Conservation (phyloP, 176 grass and related monocot species). For the Carex kokanica region DNA sequence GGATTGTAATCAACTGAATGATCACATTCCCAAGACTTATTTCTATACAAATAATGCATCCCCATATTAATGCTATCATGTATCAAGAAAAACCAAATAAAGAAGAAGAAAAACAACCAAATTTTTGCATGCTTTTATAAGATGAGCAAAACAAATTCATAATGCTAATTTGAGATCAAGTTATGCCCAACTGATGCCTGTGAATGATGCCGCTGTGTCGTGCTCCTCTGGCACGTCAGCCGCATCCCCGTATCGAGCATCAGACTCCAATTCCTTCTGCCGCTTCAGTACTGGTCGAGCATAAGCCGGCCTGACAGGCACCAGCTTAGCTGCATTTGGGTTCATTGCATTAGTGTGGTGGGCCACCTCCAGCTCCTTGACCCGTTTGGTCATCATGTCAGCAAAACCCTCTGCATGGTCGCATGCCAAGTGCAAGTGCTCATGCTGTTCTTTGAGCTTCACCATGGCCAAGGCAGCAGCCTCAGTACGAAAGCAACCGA, state of each 20-base stretch:
- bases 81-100: too few species aligned
- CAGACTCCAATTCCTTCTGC: neutral
- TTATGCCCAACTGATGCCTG: neutral
- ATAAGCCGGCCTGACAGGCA: neutral
- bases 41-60: too few species aligned
- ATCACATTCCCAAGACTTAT: neutral
- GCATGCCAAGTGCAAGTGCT: conserved; percentile 6
- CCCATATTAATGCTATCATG: too few species aligned
- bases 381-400: neutral
- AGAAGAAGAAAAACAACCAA: too few species aligned
- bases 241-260: neutral
- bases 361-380: neutral
- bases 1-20: neutral
- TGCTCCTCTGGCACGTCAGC: neutral
- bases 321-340: neutral
- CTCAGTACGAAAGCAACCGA: neutral
- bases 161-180: too few species aligned
- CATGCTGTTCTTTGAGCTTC: conserved; percentile 5
- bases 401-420: conserved; percentile 19
- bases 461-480: neutral
- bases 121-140: too few species aligned
- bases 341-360: neutral
- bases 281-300: neutral
- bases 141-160: too few species aligned
- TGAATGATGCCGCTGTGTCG: neutral